Evolutionary conservation across 306 rosid genomes (phyloP).

Genomic region (Trifolium subterraneum): DNA sequence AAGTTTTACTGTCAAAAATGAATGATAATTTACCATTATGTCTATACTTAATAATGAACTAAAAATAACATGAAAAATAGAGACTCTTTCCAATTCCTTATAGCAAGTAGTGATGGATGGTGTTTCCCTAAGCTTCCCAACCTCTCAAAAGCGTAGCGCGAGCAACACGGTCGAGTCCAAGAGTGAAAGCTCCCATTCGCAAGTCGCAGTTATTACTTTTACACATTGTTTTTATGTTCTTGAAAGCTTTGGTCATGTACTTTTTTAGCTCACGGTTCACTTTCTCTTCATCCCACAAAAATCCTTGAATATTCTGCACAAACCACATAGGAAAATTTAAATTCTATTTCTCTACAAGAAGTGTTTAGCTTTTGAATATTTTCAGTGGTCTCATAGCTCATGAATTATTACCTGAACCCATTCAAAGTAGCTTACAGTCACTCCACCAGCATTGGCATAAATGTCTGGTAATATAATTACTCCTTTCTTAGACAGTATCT

Average conservation of each 20-base stretch:
- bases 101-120: neutral
- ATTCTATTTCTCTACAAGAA: neutral
- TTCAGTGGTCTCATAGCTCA: neutral
- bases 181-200: constrained; percentile 77
- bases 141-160: constrained; percentile 70
- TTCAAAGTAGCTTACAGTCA: constrained; percentile 75
- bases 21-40: neutral
- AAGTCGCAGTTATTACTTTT: constrained; percentile 58
- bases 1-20: neutral
- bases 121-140: constrained; percentile 59
- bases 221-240: constrained; percentile 65
- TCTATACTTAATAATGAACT: neutral
- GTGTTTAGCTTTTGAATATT: too few relatives aligned
- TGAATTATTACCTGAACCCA: constrained; percentile 69
- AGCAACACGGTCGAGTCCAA: constrained; percentile 72
- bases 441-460: constrained; percentile 73
- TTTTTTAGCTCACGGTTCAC: constrained; percentile 63
- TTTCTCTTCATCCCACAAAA: constrained; percentile 74
- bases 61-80: neutral
- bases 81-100: neutral
- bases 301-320: constrained; percentile 76
- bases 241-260: constrained; percentile 63
- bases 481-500: constrained; percentile 66
- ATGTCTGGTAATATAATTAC: constrained; percentile 64
- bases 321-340: neutral